A percentile compares a stretch with the other conserved stretches of the same genome.
Conservation (phyloP, 139 green algal species). For the Pleodorina starrii region DNA sequence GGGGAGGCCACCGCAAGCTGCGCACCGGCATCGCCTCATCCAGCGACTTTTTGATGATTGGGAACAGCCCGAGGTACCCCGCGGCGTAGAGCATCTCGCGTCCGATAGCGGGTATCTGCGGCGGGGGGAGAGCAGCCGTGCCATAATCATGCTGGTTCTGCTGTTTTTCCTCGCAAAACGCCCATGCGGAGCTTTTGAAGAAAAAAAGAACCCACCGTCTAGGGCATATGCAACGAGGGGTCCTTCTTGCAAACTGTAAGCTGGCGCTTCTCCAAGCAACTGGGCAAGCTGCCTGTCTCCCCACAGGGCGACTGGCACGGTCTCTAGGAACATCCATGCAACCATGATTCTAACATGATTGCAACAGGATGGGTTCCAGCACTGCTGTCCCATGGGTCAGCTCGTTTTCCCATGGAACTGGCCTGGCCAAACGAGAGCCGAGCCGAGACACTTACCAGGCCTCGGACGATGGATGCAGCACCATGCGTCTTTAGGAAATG, state of each 20-base stretch:
- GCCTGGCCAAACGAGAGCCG: too few relatives aligned
- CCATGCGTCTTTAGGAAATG: constrained; percentile 67
- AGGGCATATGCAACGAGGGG: not conserved
- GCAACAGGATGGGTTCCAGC: too few relatives aligned
- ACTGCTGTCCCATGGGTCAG: not conserved
- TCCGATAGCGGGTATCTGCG: constrained; percentile 58
- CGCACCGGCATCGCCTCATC: constrained; percentile 39
- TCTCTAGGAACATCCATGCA: too few relatives aligned
- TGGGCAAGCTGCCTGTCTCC: too few relatives aligned
- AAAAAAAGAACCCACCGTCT: not conserved
- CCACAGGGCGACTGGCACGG: too few relatives aligned
- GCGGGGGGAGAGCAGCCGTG: not conserved
- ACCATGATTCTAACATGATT: too few relatives aligned
- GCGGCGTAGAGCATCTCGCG: constrained; percentile 87
- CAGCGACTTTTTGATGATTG: constrained; percentile 76
- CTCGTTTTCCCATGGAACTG: not conserved
- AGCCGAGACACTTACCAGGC: constrained; percentile 76
- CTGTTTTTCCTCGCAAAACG: too few relatives aligned
- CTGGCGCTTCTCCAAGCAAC: too few relatives aligned
- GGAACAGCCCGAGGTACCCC: constrained; percentile 87
- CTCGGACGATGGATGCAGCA: constrained; percentile 64
- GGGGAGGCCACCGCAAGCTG: not conserved
- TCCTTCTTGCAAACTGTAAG: not conserved
- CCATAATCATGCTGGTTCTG: not conserved
- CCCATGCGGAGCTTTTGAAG: not conserved